Evolutionary conservation across 352 stramenopile species (phyloP), one percentile per base, ranked within the genome.

Genomic region (Pythium dissotocum): DNA sequence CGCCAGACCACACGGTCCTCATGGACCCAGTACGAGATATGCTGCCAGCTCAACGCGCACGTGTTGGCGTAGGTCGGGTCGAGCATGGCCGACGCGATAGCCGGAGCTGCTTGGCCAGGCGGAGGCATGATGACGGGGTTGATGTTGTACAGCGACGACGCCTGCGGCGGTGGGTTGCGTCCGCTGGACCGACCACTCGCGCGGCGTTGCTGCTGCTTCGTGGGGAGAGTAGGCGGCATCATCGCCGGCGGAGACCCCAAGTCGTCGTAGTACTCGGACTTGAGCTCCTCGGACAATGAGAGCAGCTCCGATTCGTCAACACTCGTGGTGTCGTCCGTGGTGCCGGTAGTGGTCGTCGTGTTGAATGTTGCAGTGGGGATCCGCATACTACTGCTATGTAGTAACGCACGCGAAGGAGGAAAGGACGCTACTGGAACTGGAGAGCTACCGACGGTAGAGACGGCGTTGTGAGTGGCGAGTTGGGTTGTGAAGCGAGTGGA

Each of bases 21-120:
- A 42, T 70, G 55, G 6, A 77, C 67, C 21, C 58, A 66, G 69
- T 71, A 78, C 55, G 64, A 73, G 32, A 78, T 55, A 33, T 78
- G 71, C 44, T 72, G 61, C 68, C 72, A 78, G 61, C 68, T 78
- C 21, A 78, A 42, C 14, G 69, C 46, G 35, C 72, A 78, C 52
- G 65, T 51, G 52, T 71, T 71, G 65, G 64, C 36, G 64, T 64
- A 62, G 10, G 56, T 59, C 30, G 63, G 63, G 24, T 69, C 63
- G 7, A 69, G 54, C 63, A 69, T 69, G 10, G 54, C 55, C 24
- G 63, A 62, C 28, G 63, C 63, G 32, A 63, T 69, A 2, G 54
- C 21, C 13, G 63, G 63, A 16, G 63, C 55, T 12, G 54, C 28
- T 18, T 48, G 33, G 14, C 32, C 35, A 9, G 32, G n/a, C n/a